Base-by-base conservation (phyloP, 2,329 filamentous ascomycete genomes). In the Sporothrix globosa region DNA sequence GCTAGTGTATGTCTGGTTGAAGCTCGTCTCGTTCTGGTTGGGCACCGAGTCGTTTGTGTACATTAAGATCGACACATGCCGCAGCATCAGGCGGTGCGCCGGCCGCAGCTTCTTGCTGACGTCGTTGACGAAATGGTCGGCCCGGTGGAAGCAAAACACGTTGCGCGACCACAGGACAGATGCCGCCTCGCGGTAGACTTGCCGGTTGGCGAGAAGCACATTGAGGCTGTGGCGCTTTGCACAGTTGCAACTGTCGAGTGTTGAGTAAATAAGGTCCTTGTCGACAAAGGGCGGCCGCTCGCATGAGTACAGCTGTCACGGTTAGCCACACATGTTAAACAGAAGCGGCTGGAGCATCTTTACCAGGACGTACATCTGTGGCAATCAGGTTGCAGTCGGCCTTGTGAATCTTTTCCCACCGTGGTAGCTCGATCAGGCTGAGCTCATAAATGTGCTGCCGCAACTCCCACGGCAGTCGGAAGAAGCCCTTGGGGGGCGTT, bases 161-260 rank as follows among this genome's bases (percentile, higher is more conserved):
- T 75, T 75, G 5, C 50, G 27, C 2, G 70, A 48, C 74, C 74
- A 75, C 50, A 75, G 73, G 2, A 74, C 50, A 14, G 52, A 48
- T 0, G 73, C 73, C 0, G 74, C 74, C 46, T 75, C 74, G 53
- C 10, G 6, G 52, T 73, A 65, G 60, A 73, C 60, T 67, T 72
- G 71, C 4, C 73, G 73, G 66, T 68, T 70, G 19, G 52, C 68
- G 7, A 17, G 30, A 13, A 75, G 68, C 9, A 75, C 52, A 4
- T 44, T 27, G 19, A 75, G 53, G n/a, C 72, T 68, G 9, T 68
- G 46, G n/a, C 74, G 73, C 14, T 17, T 30, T 17, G 68, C 11
- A 52, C 73, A 74, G 10, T 19, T 19, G 63, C 71, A 73, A 39
- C 30, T 2, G 13, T 46, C 48, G 17, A 30, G 19, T 21, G 50